Percentiles rank a stretch among this genome's conserved stretches.
These are phyloP conservation scores for Morella rubra DNA, from an alignment of 306 rosid genomes.

Conservation along the genomic window DNA sequence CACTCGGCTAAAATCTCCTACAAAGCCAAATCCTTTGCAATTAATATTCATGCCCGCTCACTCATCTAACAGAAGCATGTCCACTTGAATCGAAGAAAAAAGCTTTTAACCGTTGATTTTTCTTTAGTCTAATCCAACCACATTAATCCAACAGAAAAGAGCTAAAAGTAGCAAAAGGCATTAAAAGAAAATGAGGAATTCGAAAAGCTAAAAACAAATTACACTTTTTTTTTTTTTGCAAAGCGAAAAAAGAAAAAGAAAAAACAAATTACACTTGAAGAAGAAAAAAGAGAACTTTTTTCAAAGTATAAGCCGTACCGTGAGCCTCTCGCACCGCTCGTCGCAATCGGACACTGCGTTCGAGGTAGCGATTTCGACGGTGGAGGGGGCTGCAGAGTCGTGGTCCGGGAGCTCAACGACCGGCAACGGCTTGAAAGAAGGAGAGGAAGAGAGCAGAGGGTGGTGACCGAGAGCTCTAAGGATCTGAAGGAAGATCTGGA, in stretches of 20 bases:
- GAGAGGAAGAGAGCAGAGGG: slow-evolving; percentile 70
- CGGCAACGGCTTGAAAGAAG: slow-evolving; percentile 78
- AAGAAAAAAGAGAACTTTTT: neutral
- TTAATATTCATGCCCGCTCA: neutral
- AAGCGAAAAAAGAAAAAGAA: neutral
- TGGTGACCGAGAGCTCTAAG: slow-evolving; percentile 78
- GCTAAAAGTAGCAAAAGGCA: neutral
- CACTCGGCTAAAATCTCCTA: neutral
- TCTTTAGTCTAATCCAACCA: neutral
- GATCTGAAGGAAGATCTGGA: slow-evolving; percentile 84
- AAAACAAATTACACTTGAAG: too few species aligned
- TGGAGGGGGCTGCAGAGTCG: slow-evolving; percentile 45
- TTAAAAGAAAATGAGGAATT: neutral
- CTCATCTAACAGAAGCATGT: too few species aligned
- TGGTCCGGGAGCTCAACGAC: slow-evolving; percentile 60
- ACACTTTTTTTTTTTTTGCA: neutral
- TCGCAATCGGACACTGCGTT: slow-evolving; percentile 31
- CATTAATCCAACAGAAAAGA: neutral
- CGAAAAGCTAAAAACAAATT: neutral
- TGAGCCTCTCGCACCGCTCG: slow-evolving; percentile 45
- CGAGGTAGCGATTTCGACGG: slow-evolving; percentile 50
- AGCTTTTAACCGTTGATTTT: neutral
- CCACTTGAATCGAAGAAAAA: neutral
- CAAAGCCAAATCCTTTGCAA: neutral
- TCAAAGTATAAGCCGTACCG: slow-evolving; percentile 41